Percentiles rank a stretch among this genome's conserved stretches.
These are phyloP conservation scores for Metarhizium sp. DNA, from an alignment of 2,329 filamentous ascomycete species.

Conservation along the genomic window DNA sequence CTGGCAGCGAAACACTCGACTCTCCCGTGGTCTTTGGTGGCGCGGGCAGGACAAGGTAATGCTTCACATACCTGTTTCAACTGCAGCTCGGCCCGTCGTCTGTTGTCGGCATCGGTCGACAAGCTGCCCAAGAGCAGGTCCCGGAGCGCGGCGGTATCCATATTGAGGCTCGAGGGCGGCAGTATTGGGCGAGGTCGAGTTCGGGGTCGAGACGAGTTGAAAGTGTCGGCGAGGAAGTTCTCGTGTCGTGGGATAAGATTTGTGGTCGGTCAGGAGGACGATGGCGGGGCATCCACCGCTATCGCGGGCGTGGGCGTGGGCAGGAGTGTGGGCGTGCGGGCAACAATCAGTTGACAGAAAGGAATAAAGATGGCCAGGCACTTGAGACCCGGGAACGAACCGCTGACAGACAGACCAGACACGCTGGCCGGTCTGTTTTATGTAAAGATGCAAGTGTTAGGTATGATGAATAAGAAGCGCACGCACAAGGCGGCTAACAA, in stretches of 20 bases:
- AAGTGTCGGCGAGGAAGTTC: not conserved
- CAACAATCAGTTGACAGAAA: not conserved
- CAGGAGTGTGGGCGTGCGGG: not conserved
- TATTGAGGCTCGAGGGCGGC: constrained; percentile 23
- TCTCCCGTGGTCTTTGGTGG: not conserved
- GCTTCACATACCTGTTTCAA: constrained; percentile 59
- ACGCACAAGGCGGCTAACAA: not conserved
- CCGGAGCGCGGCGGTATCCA: constrained; percentile 68
- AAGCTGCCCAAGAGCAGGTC: constrained; percentile 70
- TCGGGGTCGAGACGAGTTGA: not conserved
- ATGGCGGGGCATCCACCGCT: constrained; percentile 7
- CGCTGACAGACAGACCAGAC: too few species aligned
- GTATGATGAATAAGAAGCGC: not conserved
- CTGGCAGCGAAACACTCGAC: not conserved
- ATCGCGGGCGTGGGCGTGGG: not conserved
- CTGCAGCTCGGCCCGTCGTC: constrained; percentile 69
- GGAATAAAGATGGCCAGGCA: too few species aligned
- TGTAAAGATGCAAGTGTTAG: too few species aligned
- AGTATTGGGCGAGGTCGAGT: not conserved
- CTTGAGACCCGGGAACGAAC: too few species aligned
- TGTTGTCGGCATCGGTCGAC: constrained; percentile 62
- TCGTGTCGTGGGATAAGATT: not conserved
- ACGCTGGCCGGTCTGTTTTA: too few species aligned
- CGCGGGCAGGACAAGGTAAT: not conserved
- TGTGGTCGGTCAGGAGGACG: constrained; percentile 3